Evolutionary conservation across 2,329 filamentous ascomycete genomes (phyloP).

Genomic region (Fusarium sp.): DNA sequence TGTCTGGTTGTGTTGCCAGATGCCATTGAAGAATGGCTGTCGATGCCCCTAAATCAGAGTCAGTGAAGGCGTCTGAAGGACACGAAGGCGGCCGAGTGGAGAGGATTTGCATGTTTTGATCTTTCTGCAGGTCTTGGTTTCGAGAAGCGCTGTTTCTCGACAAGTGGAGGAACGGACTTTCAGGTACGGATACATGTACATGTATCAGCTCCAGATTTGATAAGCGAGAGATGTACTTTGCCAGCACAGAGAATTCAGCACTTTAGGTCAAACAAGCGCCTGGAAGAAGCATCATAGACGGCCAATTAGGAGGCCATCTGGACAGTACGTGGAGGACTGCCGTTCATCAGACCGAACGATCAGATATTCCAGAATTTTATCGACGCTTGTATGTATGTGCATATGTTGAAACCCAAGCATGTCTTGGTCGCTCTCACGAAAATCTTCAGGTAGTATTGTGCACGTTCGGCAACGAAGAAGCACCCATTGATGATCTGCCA

Average conservation of each 20-base stretch:
- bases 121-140: conserved; percentile 42
- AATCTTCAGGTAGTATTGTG: conserved; percentile 8
- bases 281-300: conserved; percentile 23
- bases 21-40: conserved; percentile 31
- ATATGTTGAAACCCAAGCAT: conserved; percentile 1
- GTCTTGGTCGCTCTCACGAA: not conserved
- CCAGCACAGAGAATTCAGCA: conserved; percentile 10
- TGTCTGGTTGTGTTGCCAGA: conserved; percentile 13
- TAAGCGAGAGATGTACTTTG: conserved; percentile 25
- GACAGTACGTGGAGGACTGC: conserved; percentile 6
- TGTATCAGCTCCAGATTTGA: not conserved
- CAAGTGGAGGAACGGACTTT: conserved; percentile 33
- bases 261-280: conserved; percentile 40
- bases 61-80: conserved; percentile 3
- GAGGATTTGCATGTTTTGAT: conserved; percentile 17
- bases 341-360: conserved; percentile 10
- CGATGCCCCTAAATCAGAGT: conserved; percentile 9
- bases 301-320: conserved; percentile 23
- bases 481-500: conserved; percentile 42
- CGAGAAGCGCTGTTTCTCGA: conserved; percentile 40
- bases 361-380: not conserved
- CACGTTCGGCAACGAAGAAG: conserved; percentile 11
- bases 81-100: conserved; percentile 34
- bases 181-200: conserved; percentile 19
- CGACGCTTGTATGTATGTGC: conserved; percentile 7